These are phyloP conservation scores for Davidsoniella neocaledoniae DNA, from an alignment of 2,329 filamentous ascomycete species.

Conservation along the genomic window DNA sequence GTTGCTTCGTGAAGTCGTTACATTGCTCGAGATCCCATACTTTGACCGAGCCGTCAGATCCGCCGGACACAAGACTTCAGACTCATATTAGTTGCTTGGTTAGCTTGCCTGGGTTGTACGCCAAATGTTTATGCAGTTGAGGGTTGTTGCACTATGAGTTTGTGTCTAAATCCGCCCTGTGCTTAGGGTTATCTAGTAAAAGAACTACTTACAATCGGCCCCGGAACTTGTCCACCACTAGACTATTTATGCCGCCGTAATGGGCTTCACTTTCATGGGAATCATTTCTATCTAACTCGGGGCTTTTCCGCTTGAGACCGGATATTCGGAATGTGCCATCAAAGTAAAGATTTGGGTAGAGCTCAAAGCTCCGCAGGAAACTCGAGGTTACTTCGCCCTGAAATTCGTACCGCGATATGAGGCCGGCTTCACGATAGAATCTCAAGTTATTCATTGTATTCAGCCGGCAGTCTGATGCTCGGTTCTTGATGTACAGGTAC, in stretches of 20 bases:
- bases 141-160: not conserved
- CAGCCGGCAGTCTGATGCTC: not conserved
- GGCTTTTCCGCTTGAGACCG: not conserved
- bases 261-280: conserved; percentile 38
- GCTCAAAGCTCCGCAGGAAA: conserved; percentile 52
- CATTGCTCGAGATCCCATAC: conserved; percentile 60
- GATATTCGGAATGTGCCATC: conserved; percentile 28
- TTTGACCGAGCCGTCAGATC: conserved; percentile 67
- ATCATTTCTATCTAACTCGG: not conserved
- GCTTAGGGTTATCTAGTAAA: not conserved
- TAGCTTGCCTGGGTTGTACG: not conserved
- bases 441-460: conserved; percentile 52
- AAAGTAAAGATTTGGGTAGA: conserved; percentile 52
- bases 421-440: conserved; percentile 59
- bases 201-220: conserved; percentile 44
- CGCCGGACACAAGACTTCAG: conserved; percentile 61
- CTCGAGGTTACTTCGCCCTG: conserved; percentile 47
- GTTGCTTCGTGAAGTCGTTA: conserved; percentile 25
- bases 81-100: not conserved
- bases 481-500: not conserved
- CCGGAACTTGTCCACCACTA: conserved; percentile 70
- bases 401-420: conserved; percentile 44
- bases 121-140: not conserved
- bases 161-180: not conserved
- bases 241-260: conserved; percentile 58